Base-by-base conservation (phyloP, 768 basidiomycete genomes). In the Phylloporus arenicola region DNA sequence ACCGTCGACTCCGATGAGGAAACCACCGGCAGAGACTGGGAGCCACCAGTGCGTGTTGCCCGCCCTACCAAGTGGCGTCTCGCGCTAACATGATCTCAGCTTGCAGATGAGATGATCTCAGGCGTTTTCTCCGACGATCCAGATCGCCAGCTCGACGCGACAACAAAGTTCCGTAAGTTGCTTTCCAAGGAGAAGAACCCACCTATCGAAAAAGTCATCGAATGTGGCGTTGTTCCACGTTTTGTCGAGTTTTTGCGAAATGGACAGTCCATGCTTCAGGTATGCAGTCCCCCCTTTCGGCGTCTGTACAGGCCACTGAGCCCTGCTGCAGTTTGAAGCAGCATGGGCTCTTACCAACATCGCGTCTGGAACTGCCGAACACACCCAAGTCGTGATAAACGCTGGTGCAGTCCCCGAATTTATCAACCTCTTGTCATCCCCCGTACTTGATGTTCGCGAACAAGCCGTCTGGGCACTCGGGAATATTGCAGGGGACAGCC, bases 151-250 rank as follows among this genome's bases (percentile, higher is more conserved):
- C 76, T 95, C 53, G 94, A 97, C 69, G 89, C 95, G 65, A 98
- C 96, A 16, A 97, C 92, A 65, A 95, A 90, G 73, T 98, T 98
- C 79, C 86, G 96, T 63, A 99, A 97, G 73, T 80, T 99, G 35
- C 82, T 99, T 56, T 97, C 94, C 58, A 99, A 99, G 75, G 96
- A 99, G 75, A 95, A 94, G 77, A 99, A 97, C 68, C 96, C 96
- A 42, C 96, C 95, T 17, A 99, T 99, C 67, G 96, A 99, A 69
- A 84, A 86, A 68, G 96, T 99, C 59, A 98, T 95, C 68, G 91
- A 93, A 61, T 96, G 93, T 70, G 89, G 92, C 50, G 96, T 99
- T 37, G 92, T 99, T 34, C 88, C 92, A 53, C 89, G 95, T 52
- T 98, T 99, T 60, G 96, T 99, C 40, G 85, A 96, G 69, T 98